Base-by-base conservation (phyloP, 2,329 filamentous ascomycete genomes). In the Furcasterigmium sp. region DNA sequence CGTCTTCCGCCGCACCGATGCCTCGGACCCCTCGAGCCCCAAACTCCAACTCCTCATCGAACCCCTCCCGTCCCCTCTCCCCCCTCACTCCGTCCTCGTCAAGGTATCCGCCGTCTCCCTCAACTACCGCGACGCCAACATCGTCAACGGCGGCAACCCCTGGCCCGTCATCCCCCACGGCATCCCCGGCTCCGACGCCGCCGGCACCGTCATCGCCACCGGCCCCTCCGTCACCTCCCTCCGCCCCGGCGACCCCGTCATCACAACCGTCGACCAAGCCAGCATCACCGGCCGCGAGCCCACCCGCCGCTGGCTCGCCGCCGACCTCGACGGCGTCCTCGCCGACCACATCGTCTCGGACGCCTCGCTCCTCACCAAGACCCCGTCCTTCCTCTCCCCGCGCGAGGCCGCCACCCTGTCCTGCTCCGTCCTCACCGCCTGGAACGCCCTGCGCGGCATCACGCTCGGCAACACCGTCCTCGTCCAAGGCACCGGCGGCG, bases 381-480 rank as follows among this genome's bases (percentile, higher is more conserved):
- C 70, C 0, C 68, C 68, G 0, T 42, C 42, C 0, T 54, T 70
- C 41, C 51, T 72, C 15, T 50, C 58, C 28, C 70, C 62, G 60
- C 45, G 55, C 1, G 49, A 60, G 3, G 62, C 65, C 3, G 52
- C 55, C 8, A 60, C 60, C 2, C 58, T 73, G 14, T 67, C 67
- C 1, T 72, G 67, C 29, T 68, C 70, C 17, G 70, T 66, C 1
- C 56, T 64, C 0, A 73, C 69, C 0, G 69, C 70, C 2, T 73
- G 69, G 66, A 56, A 59, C 37, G 65, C 68, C 1, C 46, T 71
- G n/a, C 67, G 64, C 46, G 65, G 59, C 2, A 50, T 60, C 10
- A 51, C 47, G 0, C 60, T 68, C 15, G 66, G 67, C 1, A 51
- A 65, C 45, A 69, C 53, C 3, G 62, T 73, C 15, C 51, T 73